Evolutionary conservation across 148 eudicot genomes (phyloP), one percentile per base, ranked within the genome.

Genomic region (Cornus florida): DNA sequence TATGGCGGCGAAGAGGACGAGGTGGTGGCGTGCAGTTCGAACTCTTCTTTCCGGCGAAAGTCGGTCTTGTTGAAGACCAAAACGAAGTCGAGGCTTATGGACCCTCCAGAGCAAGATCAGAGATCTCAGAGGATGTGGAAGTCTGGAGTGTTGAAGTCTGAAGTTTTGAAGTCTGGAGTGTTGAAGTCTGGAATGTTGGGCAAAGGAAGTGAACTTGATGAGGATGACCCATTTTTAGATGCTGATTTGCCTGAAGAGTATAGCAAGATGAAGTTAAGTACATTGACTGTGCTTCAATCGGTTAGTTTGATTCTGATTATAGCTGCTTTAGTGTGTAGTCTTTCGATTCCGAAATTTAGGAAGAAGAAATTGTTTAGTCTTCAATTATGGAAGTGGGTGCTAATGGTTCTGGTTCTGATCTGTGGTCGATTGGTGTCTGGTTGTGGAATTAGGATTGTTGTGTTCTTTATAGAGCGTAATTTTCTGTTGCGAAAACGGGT

Each of bases 221-320:
- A 95, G 13, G 98, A 95, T 11, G 98, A 95, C 46, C 98, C 98
- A 1, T 95, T 93, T 70, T 24, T 86, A 39, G 94, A 90, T 11
- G 97, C 89, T 5, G 98, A 95, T 84, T 83, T 95, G 17, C 98
- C 98, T 0, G 94, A 93, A 0, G 88, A 93, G n/a, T 95, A 84
- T 57, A 93, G 77, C 70, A 90, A 79, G 79, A 78, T 87, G 79
- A 90, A 86, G 77, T 85, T 88, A 31, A 87, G 87, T 46, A 71
- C 80, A 13, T 76, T 87, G 43, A 81, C 91, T 0, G 70, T 89
- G 1, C 23, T 95, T 66, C 97, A 93, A 48, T 76, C 90, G 84
- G 67, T 90, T 57, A 89, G 92, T 79, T 83, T 93, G 70, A 73
- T 93, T 70, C 53, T 90, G 53, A 89, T 93, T 64, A 77, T 89